A percentile compares a stretch with the other conserved stretches of the same genome.
phyloP scores from a whole-genome alignment of 306 rosid species.

The Purshia tridentata region DNA sequence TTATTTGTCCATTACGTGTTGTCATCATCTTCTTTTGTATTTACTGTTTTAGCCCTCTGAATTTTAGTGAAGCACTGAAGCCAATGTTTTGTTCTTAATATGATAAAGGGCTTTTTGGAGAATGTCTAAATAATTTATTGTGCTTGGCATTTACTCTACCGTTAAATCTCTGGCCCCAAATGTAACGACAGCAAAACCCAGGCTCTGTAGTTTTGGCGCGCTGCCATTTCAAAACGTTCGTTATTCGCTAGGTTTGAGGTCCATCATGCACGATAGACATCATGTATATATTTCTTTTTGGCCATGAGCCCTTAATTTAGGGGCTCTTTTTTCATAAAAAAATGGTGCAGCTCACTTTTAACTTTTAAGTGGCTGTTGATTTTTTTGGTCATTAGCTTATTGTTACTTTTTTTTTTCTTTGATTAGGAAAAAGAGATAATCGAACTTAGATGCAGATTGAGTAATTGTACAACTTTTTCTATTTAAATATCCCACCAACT shows the following conservation, averaged over 20 bases:
- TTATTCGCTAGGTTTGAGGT: constrained; percentile 18
- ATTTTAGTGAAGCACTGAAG: too few species aligned
- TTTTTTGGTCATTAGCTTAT: too few species aligned
- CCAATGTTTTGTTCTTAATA: neutral
- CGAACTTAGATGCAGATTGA: too few species aligned
- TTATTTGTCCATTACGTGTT: neutral
- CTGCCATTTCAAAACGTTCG: constrained; percentile 27
- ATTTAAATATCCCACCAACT: too few species aligned
- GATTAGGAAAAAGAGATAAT: too few species aligned
- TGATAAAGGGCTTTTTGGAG: neutral
- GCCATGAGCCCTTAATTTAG: too few species aligned
- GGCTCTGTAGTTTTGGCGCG: constrained; percentile 34
- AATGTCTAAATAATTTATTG: neutral
- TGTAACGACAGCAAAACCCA: constrained; percentile 11
- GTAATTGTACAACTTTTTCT: too few species aligned
- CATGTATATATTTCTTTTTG: too few species aligned
- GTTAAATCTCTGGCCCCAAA: constrained; percentile 20
- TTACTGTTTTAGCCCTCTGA: neutral
- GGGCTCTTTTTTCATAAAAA: too few species aligned
- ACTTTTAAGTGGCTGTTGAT: too few species aligned
- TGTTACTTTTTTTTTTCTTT: too few species aligned
- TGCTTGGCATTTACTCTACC: constrained; percentile 9
- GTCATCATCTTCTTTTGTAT: neutral
- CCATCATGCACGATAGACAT: constrained; percentile 3
- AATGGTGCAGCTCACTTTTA: too few species aligned